phyloP scores from a whole-genome alignment of 2,329 filamentous ascomycete species.

The Apiospora arundinis region DNA sequence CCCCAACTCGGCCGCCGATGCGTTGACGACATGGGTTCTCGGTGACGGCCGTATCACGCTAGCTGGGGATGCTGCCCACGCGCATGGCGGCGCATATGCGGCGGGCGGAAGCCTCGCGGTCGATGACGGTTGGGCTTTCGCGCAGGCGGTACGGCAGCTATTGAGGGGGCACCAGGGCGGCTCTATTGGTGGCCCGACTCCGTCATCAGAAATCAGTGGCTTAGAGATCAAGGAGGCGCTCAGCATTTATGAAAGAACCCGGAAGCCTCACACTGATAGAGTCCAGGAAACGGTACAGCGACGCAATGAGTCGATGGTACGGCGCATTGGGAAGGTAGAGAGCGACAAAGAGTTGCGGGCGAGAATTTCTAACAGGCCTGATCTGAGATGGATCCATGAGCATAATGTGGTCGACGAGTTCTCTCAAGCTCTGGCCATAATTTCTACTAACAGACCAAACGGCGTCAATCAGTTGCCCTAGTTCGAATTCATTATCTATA shows the following conservation, averaged over 20 bases:
- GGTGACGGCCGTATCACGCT: constrained; percentile 43
- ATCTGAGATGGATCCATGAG: constrained; percentile 52
- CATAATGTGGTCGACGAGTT: constrained; percentile 52
- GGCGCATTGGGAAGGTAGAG: constrained; percentile 33
- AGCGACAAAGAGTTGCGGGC: constrained; percentile 46
- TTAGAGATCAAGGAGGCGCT: constrained; percentile 40
- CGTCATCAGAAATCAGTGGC: not conserved
- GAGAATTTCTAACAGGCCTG: constrained; percentile 43
- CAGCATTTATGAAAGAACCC: constrained; percentile 48
- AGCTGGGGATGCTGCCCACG: constrained; percentile 48
- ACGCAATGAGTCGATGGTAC: constrained; percentile 37
- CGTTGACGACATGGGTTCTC: constrained; percentile 50
- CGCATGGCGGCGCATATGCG: constrained; percentile 49
- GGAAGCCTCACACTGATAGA: constrained; percentile 48
- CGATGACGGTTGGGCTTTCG: constrained; percentile 50
- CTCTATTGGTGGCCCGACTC: not conserved
- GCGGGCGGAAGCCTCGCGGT: constrained; percentile 48
- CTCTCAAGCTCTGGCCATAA: constrained; percentile 11
- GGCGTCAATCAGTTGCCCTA: too few relatives aligned
- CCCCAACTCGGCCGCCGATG: constrained; percentile 49
- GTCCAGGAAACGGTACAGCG: constrained; percentile 44
- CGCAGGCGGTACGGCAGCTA: constrained; percentile 45
- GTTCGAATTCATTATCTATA: too few relatives aligned
- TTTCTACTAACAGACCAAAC: not conserved
- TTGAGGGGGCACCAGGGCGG: constrained; percentile 31